Evolutionary conservation across 345 rosid genomes (phyloP), one percentile per base, ranked within the genome.

Genomic region (Toxicodendron radicans): DNA sequence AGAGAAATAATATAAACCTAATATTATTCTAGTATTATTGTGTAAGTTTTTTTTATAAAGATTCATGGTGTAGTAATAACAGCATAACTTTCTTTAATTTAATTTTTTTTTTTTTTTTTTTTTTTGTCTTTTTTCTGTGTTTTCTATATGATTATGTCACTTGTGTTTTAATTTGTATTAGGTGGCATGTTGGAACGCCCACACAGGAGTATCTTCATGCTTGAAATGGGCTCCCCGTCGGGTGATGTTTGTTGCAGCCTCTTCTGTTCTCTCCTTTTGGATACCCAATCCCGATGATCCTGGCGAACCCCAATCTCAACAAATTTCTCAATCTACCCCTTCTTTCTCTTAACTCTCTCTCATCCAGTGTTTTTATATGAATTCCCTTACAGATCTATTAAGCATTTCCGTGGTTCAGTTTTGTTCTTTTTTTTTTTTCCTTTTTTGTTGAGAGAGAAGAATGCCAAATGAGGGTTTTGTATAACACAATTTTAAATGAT

Each of bases 211-310:
- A 54, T 79, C 91, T 48, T 79, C 95, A 5, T 90, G 96, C 85
- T 79, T 93, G 86, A 93, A 93, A 75, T 95, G 99, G 98, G 97
- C 99, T 57, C 98, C 98, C 63, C 94, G 94, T 20, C 82, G 98
- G 57, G 95, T 81, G 54, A 89, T 95, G 97, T 89, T 95, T 13
- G 97, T 83, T 30, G 97, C 97, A 61, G 98, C 97, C 33, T 89
- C 97, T 13, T 62, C 89, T 46, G 93, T 86, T 78, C 98, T 95
- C 70, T 88, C 97, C 17, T 89, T 91, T 72, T 95, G 98, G 98
- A 93, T 95, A 75, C 99, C 97, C 11, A 82, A 86, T 61, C 66
- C 79, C 56, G 66, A 77, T 12, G 82, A 82, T 51, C 73, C 79
- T 52, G 21, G 57, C 23, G 84, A 86, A 17, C 17, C 73, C 14